Conservation (phyloP, 202 grass and related monocot genomes). For the Cymbopogon flexuosus region DNA sequence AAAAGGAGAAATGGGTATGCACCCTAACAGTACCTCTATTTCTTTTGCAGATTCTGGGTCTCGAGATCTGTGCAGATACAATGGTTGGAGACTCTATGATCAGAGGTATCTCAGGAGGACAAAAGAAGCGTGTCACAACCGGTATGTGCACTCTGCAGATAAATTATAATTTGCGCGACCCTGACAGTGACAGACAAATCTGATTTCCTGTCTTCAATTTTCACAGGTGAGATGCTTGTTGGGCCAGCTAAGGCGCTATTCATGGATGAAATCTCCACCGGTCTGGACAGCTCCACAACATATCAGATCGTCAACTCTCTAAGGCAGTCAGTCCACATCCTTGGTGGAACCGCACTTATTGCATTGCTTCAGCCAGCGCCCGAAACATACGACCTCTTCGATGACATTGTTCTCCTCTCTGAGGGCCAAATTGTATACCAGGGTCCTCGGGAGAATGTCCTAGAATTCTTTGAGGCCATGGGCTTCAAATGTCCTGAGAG, state of each 20-base stretch:
- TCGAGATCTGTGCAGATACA: constrained; percentile 88
- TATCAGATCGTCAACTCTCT: constrained; percentile 88
- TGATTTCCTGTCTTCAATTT: constrained; percentile 24
- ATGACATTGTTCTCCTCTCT: constrained; percentile 80
- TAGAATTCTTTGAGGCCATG: constrained; percentile 76
- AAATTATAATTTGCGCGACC: not conserved
- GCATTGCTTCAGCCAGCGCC: constrained; percentile 89
- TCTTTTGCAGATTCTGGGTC: constrained; percentile 64
- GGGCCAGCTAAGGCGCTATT: constrained; percentile 87
- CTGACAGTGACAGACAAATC: not conserved
- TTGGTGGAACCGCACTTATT: constrained; percentile 72
- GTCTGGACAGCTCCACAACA: constrained; percentile 90
- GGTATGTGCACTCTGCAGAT: constrained; percentile 43
- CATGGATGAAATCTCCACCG: constrained; percentile 96
- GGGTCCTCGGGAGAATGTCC: constrained; percentile 67
- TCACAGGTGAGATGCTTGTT: constrained; percentile 85
- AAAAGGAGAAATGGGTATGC: not conserved
- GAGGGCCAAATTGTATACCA: constrained; percentile 95
- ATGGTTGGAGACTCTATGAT: constrained; percentile 96
- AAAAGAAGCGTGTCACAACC: constrained; percentile 95
- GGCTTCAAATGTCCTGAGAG: constrained; percentile 94
- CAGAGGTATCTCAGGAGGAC: constrained; percentile 88
- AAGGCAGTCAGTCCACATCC: constrained; percentile 80
- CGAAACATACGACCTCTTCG: constrained; percentile 86
- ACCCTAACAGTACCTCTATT: constrained; percentile 8